Evolutionary conservation across 768 basidiomycete genomes (phyloP).

Genomic region (Suillus hirtellus): DNA sequence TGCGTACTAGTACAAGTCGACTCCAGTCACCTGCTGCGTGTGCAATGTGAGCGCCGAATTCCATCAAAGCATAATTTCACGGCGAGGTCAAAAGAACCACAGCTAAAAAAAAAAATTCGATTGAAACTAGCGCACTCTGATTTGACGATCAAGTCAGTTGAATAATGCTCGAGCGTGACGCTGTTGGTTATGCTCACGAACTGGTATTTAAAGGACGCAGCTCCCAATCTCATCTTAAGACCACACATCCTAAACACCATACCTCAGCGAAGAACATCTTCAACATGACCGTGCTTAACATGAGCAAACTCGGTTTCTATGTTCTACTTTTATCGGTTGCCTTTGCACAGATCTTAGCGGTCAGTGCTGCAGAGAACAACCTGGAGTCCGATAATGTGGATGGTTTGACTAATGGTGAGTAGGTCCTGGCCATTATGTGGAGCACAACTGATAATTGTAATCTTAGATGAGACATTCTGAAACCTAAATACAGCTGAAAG

Average conservation of each 20-base stretch:
- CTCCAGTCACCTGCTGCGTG: neutral
- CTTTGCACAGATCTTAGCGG: neutral
- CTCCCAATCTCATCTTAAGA: neutral
- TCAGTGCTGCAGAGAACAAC: neutral
- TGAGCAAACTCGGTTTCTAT: neutral
- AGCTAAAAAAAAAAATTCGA: too few species aligned
- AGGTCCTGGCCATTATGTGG: neutral
- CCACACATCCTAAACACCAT: neutral
- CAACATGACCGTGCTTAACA: neutral
- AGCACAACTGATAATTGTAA: neutral
- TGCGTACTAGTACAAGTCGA: neutral
- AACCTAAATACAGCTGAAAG: neutral
- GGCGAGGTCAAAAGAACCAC: neutral
- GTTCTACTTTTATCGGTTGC: neutral
- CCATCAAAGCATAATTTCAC: neutral
- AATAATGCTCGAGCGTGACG: neutral
- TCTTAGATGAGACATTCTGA: neutral
- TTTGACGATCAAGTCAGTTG: neutral
- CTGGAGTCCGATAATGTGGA: neutral
- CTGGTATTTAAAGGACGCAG: neutral
- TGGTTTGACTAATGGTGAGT: neutral
- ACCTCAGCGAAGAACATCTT: neutral
- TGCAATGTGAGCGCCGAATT: neutral
- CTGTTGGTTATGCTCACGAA: neutral
- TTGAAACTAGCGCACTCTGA: neutral